These are phyloP conservation scores for Euphrasia arctica DNA, from an alignment of 305 asterid species.

Conservation along the genomic window DNA sequence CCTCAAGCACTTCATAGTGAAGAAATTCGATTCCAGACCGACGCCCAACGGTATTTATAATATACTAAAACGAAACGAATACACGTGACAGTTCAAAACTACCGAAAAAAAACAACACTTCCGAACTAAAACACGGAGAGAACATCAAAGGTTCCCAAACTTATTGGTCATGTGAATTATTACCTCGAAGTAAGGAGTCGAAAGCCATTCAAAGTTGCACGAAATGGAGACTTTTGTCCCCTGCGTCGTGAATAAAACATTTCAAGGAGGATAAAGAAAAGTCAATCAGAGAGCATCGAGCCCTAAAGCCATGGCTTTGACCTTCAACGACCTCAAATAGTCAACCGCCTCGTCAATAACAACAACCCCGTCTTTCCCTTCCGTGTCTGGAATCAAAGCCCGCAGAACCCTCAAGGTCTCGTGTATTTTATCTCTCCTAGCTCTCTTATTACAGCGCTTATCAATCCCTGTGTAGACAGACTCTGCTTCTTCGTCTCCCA, in stretches of 20 bases:
- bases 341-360: slow-evolving; percentile 78
- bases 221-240: neutral
- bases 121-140: too few relatives aligned
- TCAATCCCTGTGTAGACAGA: slow-evolving; percentile 46
- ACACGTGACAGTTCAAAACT: too few relatives aligned
- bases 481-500: slow-evolving; percentile 68
- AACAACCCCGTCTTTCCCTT: slow-evolving; percentile 51
- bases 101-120: too few relatives aligned
- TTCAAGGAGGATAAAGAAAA: neutral
- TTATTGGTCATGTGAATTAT: too few relatives aligned
- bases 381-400: slow-evolving; percentile 57
- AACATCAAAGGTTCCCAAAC: too few relatives aligned
- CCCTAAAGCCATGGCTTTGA: slow-evolving; percentile 62
- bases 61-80: too few relatives aligned
- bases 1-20: too few relatives aligned
- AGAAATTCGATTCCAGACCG: too few relatives aligned
- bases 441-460: slow-evolving; percentile 41
- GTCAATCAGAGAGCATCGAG: slow-evolving; percentile 42
- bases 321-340: slow-evolving; percentile 68
- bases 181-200: neutral
- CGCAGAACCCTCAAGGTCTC: slow-evolving; percentile 55
- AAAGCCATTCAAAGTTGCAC: neutral
- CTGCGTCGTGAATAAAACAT: neutral
- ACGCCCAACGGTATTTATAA: too few relatives aligned
- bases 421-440: slow-evolving; percentile 48